These are phyloP conservation scores for Alternaria sp. DNA, from an alignment of 2,329 filamentous ascomycete species.

Conservation along the genomic window DNA sequence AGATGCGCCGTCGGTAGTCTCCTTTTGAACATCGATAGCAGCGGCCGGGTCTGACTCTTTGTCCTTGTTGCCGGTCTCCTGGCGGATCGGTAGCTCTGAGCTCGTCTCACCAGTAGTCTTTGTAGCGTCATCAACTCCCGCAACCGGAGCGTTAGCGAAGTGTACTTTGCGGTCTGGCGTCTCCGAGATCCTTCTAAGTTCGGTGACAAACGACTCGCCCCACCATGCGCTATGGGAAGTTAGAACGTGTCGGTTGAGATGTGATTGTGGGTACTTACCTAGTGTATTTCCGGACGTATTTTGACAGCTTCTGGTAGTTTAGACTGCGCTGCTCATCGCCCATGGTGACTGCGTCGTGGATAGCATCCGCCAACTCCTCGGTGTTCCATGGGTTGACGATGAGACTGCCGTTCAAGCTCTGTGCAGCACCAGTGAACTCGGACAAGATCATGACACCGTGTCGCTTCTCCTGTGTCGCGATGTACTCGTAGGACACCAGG, in stretches of 20 bases:
- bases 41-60: conserved; percentile 20
- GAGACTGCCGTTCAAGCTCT: conserved; percentile 89
- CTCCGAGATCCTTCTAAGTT: conserved; percentile 69
- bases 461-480: conserved; percentile 87
- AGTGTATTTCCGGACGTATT: conserved; percentile 97
- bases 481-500: conserved; percentile 97
- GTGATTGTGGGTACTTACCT: conserved; percentile 55
- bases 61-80: conserved; percentile 15
- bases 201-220: conserved; percentile 90
- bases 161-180: conserved; percentile 58
- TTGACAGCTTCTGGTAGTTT: conserved; percentile 90
- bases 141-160: conserved; percentile 19
- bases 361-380: conserved; percentile 89
- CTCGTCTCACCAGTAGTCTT: conserved; percentile 1
- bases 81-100: conserved; percentile 1
- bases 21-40: conserved; percentile 12
- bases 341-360: conserved; percentile 98
- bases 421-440: conserved; percentile 94
- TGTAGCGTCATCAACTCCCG: conserved; percentile 7
- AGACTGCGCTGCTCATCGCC: conserved; percentile 82
- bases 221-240: conserved; percentile 77
- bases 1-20: background rate
- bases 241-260: conserved; percentile 10
- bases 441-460: conserved; percentile 95
- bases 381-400: conserved; percentile 99